Percentiles rank a stretch among this genome's conserved stretches.
Evolutionary conservation across 768 basidiomycete genomes (phyloP).

Genomic region (Coprinopsis cinerea): DNA sequence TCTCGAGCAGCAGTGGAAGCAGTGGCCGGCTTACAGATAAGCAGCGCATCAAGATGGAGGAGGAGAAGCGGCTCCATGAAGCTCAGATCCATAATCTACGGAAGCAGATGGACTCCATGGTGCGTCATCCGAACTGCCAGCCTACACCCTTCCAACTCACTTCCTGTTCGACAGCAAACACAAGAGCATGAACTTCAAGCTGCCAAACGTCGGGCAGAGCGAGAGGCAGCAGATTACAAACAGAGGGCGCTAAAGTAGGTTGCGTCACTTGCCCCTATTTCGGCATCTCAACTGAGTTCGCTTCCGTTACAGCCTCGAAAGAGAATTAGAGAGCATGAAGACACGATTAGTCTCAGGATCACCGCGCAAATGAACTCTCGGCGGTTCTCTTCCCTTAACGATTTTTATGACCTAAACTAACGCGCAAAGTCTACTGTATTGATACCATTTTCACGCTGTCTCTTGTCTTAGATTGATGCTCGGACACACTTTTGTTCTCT

Average conservation of each 20-base stretch:
- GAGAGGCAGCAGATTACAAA: constrained; percentile 69
- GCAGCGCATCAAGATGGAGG: constrained; percentile 55
- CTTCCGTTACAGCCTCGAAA: constrained; percentile 17
- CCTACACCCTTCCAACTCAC: neutral
- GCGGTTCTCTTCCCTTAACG: constrained; percentile 6
- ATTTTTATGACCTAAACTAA: constrained; percentile 4
- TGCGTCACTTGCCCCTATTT: neutral
- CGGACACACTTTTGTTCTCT: neutral
- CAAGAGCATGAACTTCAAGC: constrained; percentile 61
- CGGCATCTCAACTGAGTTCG: neutral
- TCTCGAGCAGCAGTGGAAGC: constrained; percentile 37
- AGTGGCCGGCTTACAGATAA: constrained; percentile 58
- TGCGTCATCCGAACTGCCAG: constrained; percentile 20
- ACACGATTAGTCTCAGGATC: constrained; percentile 16
- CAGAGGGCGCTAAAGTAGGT: constrained; percentile 64
- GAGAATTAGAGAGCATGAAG: constrained; percentile 23
- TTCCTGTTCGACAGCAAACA: constrained; percentile 47
- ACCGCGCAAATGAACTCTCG: constrained; percentile 11
- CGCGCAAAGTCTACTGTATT: neutral
- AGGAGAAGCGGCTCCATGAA: constrained; percentile 58
- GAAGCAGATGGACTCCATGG: constrained; percentile 54
- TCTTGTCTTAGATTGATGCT: too few species aligned
- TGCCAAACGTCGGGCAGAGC: constrained; percentile 69
- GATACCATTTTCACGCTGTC: neutral
- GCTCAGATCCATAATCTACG: constrained; percentile 52